Conservation (phyloP, 2,329 filamentous ascomycete species). For the Raffaelea ambrosiae region DNA sequence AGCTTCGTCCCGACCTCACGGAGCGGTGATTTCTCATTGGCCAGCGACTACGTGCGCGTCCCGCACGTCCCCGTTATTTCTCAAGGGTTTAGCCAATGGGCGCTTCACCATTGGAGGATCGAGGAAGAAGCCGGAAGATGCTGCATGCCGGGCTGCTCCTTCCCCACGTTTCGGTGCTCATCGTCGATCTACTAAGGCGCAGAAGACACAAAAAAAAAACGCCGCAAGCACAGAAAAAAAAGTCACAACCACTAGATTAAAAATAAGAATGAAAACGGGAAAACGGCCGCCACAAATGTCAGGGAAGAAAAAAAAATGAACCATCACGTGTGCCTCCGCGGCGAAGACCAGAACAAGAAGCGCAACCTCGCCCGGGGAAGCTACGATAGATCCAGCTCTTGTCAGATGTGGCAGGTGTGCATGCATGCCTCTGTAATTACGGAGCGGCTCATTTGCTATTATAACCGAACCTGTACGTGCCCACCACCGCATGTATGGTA, state of each 20-base stretch:
- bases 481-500: too few species aligned
- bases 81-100: not conserved
- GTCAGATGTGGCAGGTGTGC: too few species aligned
- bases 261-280: not conserved
- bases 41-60: not conserved
- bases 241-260: not conserved
- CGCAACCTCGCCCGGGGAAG: too few species aligned
- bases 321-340: too few species aligned
- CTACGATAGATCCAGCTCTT: too few species aligned
- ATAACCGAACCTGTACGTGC: too few species aligned
- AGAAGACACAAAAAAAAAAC: too few species aligned
- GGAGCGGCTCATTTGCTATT: not conserved
- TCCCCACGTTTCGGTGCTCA: slow-evolving; percentile 4
- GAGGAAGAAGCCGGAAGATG: slow-evolving; percentile 14
- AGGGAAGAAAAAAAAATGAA: not conserved
- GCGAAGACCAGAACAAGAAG: too few species aligned
- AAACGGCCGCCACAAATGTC: too few species aligned
- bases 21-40: not conserved
- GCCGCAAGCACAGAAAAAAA: not conserved
- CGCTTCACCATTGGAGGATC: not conserved
- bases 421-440: too few species aligned
- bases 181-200: too few species aligned
- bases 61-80: not conserved
- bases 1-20: not conserved
- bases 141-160: slow-evolving; percentile 2